Percentiles rank a stretch among this genome's conserved stretches.
Evolutionary conservation across 1,284 basidiomycete species (phyloP).

Genomic region (Naganishia albida): DNA sequence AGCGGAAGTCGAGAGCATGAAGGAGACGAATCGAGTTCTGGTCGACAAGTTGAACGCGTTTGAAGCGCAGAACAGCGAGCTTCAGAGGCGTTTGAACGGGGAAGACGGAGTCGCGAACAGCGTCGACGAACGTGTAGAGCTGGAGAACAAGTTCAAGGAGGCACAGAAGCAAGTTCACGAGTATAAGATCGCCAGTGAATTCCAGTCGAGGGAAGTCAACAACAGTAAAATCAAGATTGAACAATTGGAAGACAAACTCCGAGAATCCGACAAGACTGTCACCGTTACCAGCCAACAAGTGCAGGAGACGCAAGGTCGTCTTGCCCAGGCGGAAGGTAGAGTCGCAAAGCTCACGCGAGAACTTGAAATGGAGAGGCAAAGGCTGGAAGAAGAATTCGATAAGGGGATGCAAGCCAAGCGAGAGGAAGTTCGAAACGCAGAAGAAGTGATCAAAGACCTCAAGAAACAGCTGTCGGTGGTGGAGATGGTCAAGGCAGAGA

Average conservation of each 20-base stretch:
- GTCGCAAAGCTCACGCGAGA: conserved; percentile 47
- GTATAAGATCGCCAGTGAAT: conserved; percentile 31
- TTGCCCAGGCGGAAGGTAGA: conserved; percentile 41
- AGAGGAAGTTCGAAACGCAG: conserved; percentile 44
- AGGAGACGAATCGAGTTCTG: conserved; percentile 45
- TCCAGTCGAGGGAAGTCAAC: conserved; percentile 32
- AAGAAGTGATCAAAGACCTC: conserved; percentile 42
- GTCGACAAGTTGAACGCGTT: conserved; percentile 58
- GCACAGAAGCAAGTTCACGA: conserved; percentile 31
- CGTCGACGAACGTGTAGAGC: conserved; percentile 9
- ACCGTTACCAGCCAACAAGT: conserved; percentile 38
- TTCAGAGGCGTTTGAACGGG: conserved; percentile 38
- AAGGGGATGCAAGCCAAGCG: conserved; percentile 54
- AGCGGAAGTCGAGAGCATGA: conserved; percentile 15
- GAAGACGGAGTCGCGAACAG: not conserved
- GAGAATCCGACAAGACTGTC: conserved; percentile 39
- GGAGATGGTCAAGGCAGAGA: conserved; percentile 26
- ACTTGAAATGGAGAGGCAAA: conserved; percentile 46
- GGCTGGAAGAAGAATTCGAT: conserved; percentile 47
- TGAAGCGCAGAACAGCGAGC: conserved; percentile 50
- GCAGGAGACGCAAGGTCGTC: conserved; percentile 40
- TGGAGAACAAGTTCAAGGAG: conserved; percentile 28
- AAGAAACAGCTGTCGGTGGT: conserved; percentile 33
- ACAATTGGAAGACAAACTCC: conserved; percentile 43
- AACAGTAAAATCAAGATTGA: conserved; percentile 38